Evolutionary conservation across 1,284 basidiomycete species (phyloP), one percentile per base, ranked within the genome.

Genomic region (Heterobasidion irregulare): DNA sequence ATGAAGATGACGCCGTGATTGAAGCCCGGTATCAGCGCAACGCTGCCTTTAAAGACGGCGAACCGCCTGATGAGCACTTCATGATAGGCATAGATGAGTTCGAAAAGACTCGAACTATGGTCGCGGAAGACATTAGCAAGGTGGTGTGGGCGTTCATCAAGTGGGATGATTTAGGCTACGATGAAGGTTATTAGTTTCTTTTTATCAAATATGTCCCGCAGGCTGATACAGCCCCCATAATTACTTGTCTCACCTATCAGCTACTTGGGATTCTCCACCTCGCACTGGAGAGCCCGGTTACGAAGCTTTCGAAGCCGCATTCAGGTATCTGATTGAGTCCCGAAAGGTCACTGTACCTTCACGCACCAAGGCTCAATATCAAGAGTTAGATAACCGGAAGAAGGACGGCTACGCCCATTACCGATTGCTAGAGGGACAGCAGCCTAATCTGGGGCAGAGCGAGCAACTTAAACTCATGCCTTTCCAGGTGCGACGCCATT

Each of bases 261-360:
- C 90, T n/a, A 88, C 89, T 8, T 95, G 91, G 89, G 94, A 95
- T 68, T 84, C 91, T 9, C 93, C 93, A 1, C 91, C 91, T 46
- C 75, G 74, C n/a, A 65, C 62, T 2, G 77, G 70, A 43, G 82
- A 85, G 52, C 60, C 69, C 8, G 78, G 77, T 13, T 91, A 87
- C 66, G 64, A 72, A 2, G 82, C 84, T 1, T 95, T 86, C 66
- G 70, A 79, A 58, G 68, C 62, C 1, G 92, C 91, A 6, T 82
- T 95, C 60, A 62, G 68, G 19, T 74, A 78, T 38, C 94, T 84
- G 65, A 64, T 94, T 12, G 70, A 72, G 26, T 82, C 89, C 2
- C 81, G 82, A 15, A 64, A 70, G 5, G 84, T 96, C 36, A 71
- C 70, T 6, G 78, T 95, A 32, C 80, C 77, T 8, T 75, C 75